These are phyloP conservation scores for Cercospora berteroae DNA, from an alignment of 2,329 filamentous ascomycete genomes.

Conservation along the genomic window DNA sequence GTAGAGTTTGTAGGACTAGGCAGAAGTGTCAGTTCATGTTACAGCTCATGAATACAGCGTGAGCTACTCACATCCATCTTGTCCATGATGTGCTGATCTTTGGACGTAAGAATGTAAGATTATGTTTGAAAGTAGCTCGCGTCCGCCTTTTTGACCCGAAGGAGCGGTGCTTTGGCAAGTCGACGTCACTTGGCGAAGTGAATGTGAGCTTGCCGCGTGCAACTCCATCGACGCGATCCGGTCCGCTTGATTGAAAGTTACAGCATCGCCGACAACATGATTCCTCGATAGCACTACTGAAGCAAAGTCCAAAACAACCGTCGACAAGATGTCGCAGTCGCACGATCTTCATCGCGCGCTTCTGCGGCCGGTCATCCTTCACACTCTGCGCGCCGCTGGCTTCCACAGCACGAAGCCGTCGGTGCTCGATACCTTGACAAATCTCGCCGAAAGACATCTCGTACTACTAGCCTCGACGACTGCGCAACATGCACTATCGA, in stretches of 20 bases:
- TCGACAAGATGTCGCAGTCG: conserved; percentile 29
- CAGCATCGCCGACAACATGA: conserved; percentile 1
- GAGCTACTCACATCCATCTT: conserved; percentile 2
- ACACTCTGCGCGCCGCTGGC: conserved; percentile 86
- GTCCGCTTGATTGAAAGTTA: neutral
- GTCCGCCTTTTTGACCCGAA: neutral
- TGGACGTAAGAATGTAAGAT: neutral
- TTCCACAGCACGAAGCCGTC: conserved; percentile 80
- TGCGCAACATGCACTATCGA: conserved; percentile 67
- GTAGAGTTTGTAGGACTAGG: conserved; percentile 9
- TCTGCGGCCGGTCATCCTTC: conserved; percentile 80
- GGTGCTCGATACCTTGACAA: conserved; percentile 83
- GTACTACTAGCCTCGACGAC: conserved; percentile 70
- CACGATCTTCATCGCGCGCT: conserved; percentile 67
- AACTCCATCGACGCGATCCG: neutral
- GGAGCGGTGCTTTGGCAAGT: neutral
- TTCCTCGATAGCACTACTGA: neutral
- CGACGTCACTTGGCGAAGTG: conserved; percentile 10
- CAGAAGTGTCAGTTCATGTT: neutral
- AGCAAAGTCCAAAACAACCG: neutral
- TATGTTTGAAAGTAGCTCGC: neutral
- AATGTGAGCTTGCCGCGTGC: conserved; percentile 4
- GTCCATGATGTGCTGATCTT: neutral
- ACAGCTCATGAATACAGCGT: neutral
- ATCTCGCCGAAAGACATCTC: conserved; percentile 80